Conservation (phyloP, 108 stramenopile species). For the Fragilaria crotonensis region DNA sequence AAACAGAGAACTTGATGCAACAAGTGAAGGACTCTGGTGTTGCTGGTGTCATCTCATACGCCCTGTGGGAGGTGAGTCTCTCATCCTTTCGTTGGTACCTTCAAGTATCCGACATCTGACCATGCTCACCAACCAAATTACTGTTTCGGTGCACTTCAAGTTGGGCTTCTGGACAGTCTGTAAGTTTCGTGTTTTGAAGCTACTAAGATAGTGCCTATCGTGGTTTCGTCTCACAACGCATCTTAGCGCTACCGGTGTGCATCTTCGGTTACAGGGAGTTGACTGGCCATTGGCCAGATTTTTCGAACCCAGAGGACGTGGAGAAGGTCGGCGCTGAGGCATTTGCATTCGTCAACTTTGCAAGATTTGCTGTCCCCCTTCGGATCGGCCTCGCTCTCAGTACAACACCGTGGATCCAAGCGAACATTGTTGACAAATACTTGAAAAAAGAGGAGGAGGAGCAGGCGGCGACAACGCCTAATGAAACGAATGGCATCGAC, state of each 20-base stretch:
- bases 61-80: conserved; percentile 48
- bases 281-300: conserved; percentile 80
- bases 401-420: conserved; percentile 73
- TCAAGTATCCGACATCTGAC: too few relatives aligned
- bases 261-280: conserved; percentile 51
- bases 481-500: too few relatives aligned
- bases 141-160: not conserved
- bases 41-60: conserved; percentile 70
- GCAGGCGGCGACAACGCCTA: too few relatives aligned
- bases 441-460: conserved; percentile 12
- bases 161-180: conserved; percentile 68
- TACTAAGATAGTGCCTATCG: too few relatives aligned
- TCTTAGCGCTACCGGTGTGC: conserved; percentile 65
- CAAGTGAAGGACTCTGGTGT: conserved; percentile 69
- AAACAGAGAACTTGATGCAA: conserved; percentile 53
- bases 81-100: not conserved
- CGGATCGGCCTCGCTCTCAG: conserved; percentile 75
- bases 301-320: conserved; percentile 58
- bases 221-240: too few relatives aligned
- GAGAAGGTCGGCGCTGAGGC: conserved; percentile 74
- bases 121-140: not conserved
- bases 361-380: conserved; percentile 81
- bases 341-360: conserved; percentile 89
- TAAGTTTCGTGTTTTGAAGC: too few relatives aligned
- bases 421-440: conserved; percentile 64